Evolutionary conservation across 768 basidiomycete species (phyloP).

Genomic region (Tylopilus cervinicoccineus): DNA sequence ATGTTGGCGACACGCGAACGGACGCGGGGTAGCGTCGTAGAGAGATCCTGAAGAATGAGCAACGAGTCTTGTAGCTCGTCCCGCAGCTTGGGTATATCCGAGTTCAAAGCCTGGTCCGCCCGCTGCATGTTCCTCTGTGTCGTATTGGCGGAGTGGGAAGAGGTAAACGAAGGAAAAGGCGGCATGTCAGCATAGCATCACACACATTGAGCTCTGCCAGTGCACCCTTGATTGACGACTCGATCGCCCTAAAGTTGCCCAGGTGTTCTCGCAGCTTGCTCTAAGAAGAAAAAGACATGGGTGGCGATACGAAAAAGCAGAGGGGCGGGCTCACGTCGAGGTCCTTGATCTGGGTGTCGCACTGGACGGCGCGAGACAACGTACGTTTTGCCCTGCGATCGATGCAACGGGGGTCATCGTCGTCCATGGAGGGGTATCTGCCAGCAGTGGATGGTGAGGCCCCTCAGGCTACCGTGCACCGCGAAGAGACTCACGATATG

Average conservation of each 20-base stretch:
- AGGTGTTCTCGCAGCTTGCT: slow-evolving; percentile 64
- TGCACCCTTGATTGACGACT: slow-evolving; percentile 63
- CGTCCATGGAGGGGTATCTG: slow-evolving; percentile 11
- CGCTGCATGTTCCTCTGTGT: slow-evolving; percentile 54
- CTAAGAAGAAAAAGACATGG: slow-evolving; percentile 31
- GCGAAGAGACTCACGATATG: slow-evolving; percentile 11
- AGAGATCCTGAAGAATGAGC: slow-evolving; percentile 52
- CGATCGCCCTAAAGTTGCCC: slow-evolving; percentile 72
- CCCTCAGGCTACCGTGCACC: slow-evolving; percentile 8
- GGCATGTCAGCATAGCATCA: not conserved
- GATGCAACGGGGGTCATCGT: slow-evolving; percentile 19
- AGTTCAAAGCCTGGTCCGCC: slow-evolving; percentile 52
- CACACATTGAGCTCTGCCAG: slow-evolving; percentile 56
- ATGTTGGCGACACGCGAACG: slow-evolving; percentile 61
- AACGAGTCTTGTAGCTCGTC: slow-evolving; percentile 59
- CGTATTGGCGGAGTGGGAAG: not conserved
- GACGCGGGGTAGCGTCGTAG: slow-evolving; percentile 56
- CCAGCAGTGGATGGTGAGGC: slow-evolving; percentile 1
- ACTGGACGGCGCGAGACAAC: slow-evolving; percentile 44
- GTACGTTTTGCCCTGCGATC: slow-evolving; percentile 44
- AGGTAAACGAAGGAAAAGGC: not conserved
- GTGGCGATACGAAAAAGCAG: too few species aligned
- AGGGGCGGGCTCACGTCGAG: slow-evolving; percentile 42
- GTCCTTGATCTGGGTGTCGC: slow-evolving; percentile 58
- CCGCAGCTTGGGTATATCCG: slow-evolving; percentile 61